Evolutionary conservation across 257 asterid genomes (phyloP).

Genomic region (Solanum clarkiae): DNA sequence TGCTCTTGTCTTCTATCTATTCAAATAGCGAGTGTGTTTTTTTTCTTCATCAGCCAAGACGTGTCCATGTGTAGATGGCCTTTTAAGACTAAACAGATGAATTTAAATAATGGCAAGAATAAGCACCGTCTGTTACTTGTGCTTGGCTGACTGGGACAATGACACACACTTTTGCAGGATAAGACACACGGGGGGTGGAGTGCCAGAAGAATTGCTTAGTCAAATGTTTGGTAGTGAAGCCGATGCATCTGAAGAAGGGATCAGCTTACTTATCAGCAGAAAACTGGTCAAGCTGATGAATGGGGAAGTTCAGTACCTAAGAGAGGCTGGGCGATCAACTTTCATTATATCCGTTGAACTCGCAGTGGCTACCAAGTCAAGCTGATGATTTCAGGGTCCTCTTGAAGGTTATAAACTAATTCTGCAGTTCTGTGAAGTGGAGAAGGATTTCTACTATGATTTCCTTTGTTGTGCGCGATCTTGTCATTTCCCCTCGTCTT

Average conservation of each 20-base stretch:
- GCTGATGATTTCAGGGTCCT: neutral
- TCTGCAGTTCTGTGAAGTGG: neutral
- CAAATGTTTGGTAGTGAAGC: slow-evolving; percentile 69
- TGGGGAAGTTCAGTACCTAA: slow-evolving; percentile 88
- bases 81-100: neutral
- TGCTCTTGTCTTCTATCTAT: neutral
- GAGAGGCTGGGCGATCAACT: slow-evolving; percentile 75
- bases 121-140: neutral
- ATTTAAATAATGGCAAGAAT: neutral
- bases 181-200: slow-evolving; percentile 74
- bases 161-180: slow-evolving; percentile 30
- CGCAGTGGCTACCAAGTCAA: slow-evolving; percentile 44
- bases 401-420: neutral
- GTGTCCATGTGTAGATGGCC: neutral
- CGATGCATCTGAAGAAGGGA: slow-evolving; percentile 68
- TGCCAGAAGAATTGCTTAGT: slow-evolving; percentile 58
- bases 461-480: neutral
- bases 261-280: slow-evolving; percentile 70
- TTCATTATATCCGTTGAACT: slow-evolving; percentile 71
- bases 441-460: neutral
- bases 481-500: neutral
- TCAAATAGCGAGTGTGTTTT: neutral
- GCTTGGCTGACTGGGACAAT: neutral
- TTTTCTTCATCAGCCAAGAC: neutral
- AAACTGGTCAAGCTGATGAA: slow-evolving; percentile 92